Base-by-base conservation (phyloP, 768 basidiomycete species). In the Mycena metata region DNA sequence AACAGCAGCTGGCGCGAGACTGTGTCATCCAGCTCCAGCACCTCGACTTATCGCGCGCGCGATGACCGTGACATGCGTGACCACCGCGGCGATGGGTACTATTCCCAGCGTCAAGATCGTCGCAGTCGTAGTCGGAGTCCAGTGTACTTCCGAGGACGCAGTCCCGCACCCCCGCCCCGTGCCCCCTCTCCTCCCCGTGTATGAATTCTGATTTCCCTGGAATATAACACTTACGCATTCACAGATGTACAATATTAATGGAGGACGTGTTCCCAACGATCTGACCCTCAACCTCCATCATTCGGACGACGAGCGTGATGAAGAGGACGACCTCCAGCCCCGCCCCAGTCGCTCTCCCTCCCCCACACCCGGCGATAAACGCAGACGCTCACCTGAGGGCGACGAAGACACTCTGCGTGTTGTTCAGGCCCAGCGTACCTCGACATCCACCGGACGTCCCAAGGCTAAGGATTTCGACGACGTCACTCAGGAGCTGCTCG, bases 401-500 rank as follows among this genome's bases (percentile, higher is more conserved):
- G 39, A 39, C 5, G 63, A 64, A 1, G 68, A 69, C 17, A 36
- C 6, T 36, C 1, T 69, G 21, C 57, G 63, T 0, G 12, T 49
- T 0, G 30, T 33, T 0, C 68, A 63, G 21, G 41, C 46, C 9
- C 41, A 30, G 39, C 35, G 41, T 2, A 46, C 42, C 26, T 23
- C 21, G 5, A 47, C 30, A 6, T 60, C 60, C 21, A 16, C 36
- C 13, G 17, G 43, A 10, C 67, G 66, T 10, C 36, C 66, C 17
- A 60, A 42, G 51, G 61, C 66, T 21, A 71, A 58, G 64, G 70
- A 71, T 59, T 58, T 24, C 26, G 66, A 66, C 42, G 60, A 64
- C 8, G 21, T 16, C 30, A 60, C 50, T 17, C 42, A 65, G 24
- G 70, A 71, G 21, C 6, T 24, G 1, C 5, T 61, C 3, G 26